Conservation (phyloP, 257 asterid genomes). For the Lycium barbarum region DNA sequence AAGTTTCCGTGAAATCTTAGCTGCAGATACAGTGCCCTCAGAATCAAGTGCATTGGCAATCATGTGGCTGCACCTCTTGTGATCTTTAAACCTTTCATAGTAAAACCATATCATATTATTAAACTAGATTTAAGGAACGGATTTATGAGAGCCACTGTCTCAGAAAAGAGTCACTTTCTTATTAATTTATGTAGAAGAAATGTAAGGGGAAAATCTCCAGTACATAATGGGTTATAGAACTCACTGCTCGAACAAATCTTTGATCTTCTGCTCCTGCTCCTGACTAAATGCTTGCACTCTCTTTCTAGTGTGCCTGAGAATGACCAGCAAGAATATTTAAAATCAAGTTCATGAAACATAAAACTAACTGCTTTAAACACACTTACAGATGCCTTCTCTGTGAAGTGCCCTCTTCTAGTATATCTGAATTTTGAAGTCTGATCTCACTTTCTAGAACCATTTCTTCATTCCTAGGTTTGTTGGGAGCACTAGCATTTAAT, state of each 20-base stretch:
- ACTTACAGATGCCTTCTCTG: slow-evolving; percentile 69
- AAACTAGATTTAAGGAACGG: not conserved
- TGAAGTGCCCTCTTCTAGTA: slow-evolving; percentile 46
- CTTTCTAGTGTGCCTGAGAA: slow-evolving; percentile 75
- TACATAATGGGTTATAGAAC: slow-evolving; percentile 42
- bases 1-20: slow-evolving; percentile 79
- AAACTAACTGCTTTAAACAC: slow-evolving; percentile 32
- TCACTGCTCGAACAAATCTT: slow-evolving; percentile 85
- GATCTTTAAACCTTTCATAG: slow-evolving; percentile 78
- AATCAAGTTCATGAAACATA: slow-evolving; percentile 23
- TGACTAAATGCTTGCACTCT: slow-evolving; percentile 73
- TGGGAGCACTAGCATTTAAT: slow-evolving; percentile 41
- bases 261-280: slow-evolving; percentile 81
- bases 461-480: slow-evolving; percentile 39
- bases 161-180: not conserved
- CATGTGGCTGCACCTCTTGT: slow-evolving; percentile 85
- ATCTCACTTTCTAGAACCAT: slow-evolving; percentile 34
- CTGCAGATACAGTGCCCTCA: slow-evolving; percentile 66
- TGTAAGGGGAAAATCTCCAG: slow-evolving; percentile 1
- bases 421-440: slow-evolving; percentile 39
- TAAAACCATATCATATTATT: slow-evolving; percentile 21
- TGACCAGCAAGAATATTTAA: slow-evolving; percentile 29
- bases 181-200: slow-evolving; percentile 30
- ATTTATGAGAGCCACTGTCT: slow-evolving; percentile 13
- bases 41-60: slow-evolving; percentile 85